Evolutionary conservation across 2,329 filamentous ascomycete genomes (phyloP).

Genomic region (Talaromyces sp.): DNA sequence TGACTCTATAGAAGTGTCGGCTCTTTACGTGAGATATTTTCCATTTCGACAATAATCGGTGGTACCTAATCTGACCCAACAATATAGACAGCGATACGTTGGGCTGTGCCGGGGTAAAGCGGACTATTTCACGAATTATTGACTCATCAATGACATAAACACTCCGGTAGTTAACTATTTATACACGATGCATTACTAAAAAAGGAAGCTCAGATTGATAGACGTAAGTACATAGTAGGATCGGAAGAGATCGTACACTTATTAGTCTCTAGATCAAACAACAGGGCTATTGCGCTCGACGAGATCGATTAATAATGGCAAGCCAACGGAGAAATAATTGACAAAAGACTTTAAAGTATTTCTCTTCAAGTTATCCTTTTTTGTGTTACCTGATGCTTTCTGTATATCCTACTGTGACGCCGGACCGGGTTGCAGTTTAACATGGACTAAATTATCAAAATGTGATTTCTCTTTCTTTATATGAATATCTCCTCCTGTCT

Average conservation of each 20-base stretch:
- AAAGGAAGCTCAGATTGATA: background rate
- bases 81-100: background rate
- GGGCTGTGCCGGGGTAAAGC: background rate
- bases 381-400: background rate
- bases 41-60: background rate
- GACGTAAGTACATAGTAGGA: background rate
- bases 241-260: background rate
- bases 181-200: background rate
- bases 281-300: background rate
- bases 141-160: background rate
- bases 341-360: background rate
- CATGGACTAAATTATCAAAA: too few species aligned
- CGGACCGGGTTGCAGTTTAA: too few species aligned
- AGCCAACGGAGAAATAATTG: background rate
- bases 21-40: background rate
- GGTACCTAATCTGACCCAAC: conserved; percentile 5
- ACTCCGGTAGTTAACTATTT: too few species aligned
- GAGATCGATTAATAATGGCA: background rate
- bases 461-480: too few species aligned
- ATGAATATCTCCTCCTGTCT: too few species aligned
- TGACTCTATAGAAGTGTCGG: background rate
- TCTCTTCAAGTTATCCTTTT: background rate
- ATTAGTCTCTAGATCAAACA: background rate
- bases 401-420: too few species aligned
- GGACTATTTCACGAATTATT: background rate